Percentiles rank a stretch among this genome's conserved stretches.
phyloP scores from a whole-genome alignment of 2,329 filamentous ascomycete genomes.

The Neonectria ditissima region DNA sequence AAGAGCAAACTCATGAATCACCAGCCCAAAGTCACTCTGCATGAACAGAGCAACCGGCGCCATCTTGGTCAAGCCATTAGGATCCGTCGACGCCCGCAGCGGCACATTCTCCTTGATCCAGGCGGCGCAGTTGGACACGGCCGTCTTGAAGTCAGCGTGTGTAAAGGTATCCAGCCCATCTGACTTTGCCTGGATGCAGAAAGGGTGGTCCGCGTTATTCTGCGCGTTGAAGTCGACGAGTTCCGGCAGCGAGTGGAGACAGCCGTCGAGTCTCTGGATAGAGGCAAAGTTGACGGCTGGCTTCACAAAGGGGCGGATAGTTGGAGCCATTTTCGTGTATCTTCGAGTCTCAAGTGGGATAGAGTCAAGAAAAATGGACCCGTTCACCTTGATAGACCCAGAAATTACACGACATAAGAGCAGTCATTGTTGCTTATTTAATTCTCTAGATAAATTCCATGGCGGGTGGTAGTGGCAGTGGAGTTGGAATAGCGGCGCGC shows the following conservation, averaged over 20 bases:
- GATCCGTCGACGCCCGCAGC: constrained; percentile 2
- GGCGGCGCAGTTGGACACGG: constrained; percentile 32
- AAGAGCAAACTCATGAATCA: constrained; percentile 44
- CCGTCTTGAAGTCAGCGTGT: constrained; percentile 36
- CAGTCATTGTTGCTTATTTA: constrained; percentile 3
- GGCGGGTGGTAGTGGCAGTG: not conserved
- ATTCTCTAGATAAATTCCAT: not conserved
- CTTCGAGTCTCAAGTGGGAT: not conserved
- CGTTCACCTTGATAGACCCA: constrained; percentile 4
- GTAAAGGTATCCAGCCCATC: constrained; percentile 31
- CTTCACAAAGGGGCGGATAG: constrained; percentile 29
- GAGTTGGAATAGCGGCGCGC: not conserved
- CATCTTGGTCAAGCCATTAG: constrained; percentile 21
- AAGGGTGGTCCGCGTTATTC: constrained; percentile 41
- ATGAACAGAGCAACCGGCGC: constrained; percentile 45
- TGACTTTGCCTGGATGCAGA: constrained; percentile 43
- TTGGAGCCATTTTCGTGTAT: constrained; percentile 18
- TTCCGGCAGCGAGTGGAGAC: constrained; percentile 38
- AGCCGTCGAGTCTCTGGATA: constrained; percentile 24
- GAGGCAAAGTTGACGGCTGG: constrained; percentile 34
- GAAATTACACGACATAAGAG: not conserved
- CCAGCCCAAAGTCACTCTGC: constrained; percentile 46
- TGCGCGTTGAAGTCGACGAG: constrained; percentile 46
- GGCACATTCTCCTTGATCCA: constrained; percentile 35
- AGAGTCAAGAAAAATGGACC: not conserved